Conservation (phyloP, 768 basidiomycete species). For the Hygrocybe punicea region DNA sequence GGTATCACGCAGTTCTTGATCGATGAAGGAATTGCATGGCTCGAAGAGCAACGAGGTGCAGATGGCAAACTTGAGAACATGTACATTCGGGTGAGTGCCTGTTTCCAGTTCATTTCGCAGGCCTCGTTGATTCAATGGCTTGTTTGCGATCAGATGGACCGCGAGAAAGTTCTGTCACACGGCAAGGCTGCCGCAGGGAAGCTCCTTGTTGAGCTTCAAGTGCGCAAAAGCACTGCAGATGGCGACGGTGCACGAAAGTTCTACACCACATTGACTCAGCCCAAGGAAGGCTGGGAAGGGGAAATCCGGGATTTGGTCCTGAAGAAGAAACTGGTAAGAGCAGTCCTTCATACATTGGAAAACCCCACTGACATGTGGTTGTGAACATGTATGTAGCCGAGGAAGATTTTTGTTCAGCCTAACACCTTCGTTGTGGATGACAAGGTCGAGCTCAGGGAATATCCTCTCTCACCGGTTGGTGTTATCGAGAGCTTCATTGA, state of each 20-base stretch:
- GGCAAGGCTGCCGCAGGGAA: slow-evolving; percentile 69
- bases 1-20: slow-evolving; percentile 83
- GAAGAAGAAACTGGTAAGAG: slow-evolving; percentile 67
- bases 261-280: slow-evolving; percentile 77
- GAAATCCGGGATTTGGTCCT: slow-evolving; percentile 76
- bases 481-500: slow-evolving; percentile 83
- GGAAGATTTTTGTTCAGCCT: slow-evolving; percentile 83
- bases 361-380: background rate
- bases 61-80: slow-evolving; percentile 62
- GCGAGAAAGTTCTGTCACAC: slow-evolving; percentile 57
- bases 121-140: background rate
- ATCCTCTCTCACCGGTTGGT: slow-evolving; percentile 68
- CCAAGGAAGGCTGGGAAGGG: slow-evolving; percentile 65
- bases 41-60: slow-evolving; percentile 63
- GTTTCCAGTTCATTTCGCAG: background rate
- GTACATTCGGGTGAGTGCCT: slow-evolving; percentile 57
- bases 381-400: slow-evolving; percentile 49
- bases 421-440: slow-evolving; percentile 67
- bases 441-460: slow-evolving; percentile 75
- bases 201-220: slow-evolving; percentile 75
- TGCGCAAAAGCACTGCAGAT: slow-evolving; percentile 82
- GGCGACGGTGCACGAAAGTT: slow-evolving; percentile 73
- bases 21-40: slow-evolving; percentile 59
- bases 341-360: background rate
- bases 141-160: slow-evolving; percentile 55